Base-by-base conservation (phyloP, 768 basidiomycete species). In the Auriculariales sp. region DNA sequence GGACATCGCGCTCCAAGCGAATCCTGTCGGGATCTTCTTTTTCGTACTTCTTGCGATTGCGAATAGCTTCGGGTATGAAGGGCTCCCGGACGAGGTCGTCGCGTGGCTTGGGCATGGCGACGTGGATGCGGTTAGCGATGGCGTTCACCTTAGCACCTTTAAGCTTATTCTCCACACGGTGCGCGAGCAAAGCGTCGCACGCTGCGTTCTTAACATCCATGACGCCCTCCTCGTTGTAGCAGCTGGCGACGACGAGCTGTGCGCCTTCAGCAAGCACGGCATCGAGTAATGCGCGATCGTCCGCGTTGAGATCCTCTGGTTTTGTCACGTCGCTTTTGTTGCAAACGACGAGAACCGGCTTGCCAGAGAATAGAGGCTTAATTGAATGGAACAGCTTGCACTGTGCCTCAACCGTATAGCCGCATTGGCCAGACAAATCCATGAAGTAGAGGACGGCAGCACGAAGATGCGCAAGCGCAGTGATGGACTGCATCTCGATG, bases 401-500 rank as follows among this genome's bases (percentile, higher is more conserved):
- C 87, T 98, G 58, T 35, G 94, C 95, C 67, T 95, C 95, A 53
- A 98, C 75, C 4, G 86, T 81, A 70, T 95, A 99, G 10, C 95
- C 95, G 66, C 95, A 99, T 63, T 99, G 95, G 67, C 97, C 95
- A 55, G 84, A 89, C 28, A 97, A 74, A 65, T 99, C 95, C 92
- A 99, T 97, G 63, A 98, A 99, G 69, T 98, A 99, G 63, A 99
- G 67, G 9, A 98, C 74, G 61, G 90, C 93, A 56, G 82, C 79
- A 67, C 95, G 90, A 39, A 99, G 69, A 68, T 99, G 95, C 5
- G 95, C 95, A 54, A 99, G 71, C 12, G 95, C 95, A 31, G 94
- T 98, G 62, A 95, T 95, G 58, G 89, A 93, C 72, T 99, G 95
- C 94, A 98, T 99, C 70, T 99, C 95, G 58, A 99, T 99, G 52